Percentiles rank a stretch among this genome's conserved stretches.
Conservation (phyloP, 345 rosid species). For the Triadica sebifera region DNA sequence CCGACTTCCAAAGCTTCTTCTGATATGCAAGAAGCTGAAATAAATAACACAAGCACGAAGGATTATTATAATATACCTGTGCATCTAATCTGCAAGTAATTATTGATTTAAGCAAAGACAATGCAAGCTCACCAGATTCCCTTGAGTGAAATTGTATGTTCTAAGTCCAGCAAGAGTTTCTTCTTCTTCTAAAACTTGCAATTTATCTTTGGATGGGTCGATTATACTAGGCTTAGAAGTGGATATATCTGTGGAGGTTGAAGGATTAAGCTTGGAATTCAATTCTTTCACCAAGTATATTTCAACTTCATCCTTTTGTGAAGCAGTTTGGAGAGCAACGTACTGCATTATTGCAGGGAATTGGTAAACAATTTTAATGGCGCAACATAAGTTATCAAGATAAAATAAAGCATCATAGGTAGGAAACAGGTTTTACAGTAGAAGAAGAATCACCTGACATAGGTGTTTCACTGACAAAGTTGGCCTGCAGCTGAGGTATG, state of each 20-base stretch:
- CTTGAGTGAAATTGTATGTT: slow-evolving; percentile 25
- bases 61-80: neutral
- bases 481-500: slow-evolving; percentile 73
- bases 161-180: slow-evolving; percentile 41
- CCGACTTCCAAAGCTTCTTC: slow-evolving; percentile 17
- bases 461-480: slow-evolving; percentile 67
- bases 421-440: neutral
- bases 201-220: slow-evolving; percentile 33
- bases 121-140: slow-evolving; percentile 39
- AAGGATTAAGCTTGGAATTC: slow-evolving; percentile 23
- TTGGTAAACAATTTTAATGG: slow-evolving; percentile 4
- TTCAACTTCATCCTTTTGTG: slow-evolving; percentile 73
- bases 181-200: slow-evolving; percentile 38
- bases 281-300: slow-evolving; percentile 46
- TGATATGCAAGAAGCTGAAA: slow-evolving; percentile 48
- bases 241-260: slow-evolving; percentile 4
- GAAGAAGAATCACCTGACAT: slow-evolving; percentile 67
- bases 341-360: slow-evolving; percentile 41
- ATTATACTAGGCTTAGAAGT: slow-evolving; percentile 11
- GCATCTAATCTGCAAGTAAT: neutral
- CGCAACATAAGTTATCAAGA: neutral
- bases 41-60: neutral
- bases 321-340: slow-evolving; percentile 60
- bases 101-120: neutral
- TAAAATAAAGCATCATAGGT: neutral